phyloP scores from a whole-genome alignment of 371 early-diverging fungal species.

The Zancudomyces culisetae region DNA sequence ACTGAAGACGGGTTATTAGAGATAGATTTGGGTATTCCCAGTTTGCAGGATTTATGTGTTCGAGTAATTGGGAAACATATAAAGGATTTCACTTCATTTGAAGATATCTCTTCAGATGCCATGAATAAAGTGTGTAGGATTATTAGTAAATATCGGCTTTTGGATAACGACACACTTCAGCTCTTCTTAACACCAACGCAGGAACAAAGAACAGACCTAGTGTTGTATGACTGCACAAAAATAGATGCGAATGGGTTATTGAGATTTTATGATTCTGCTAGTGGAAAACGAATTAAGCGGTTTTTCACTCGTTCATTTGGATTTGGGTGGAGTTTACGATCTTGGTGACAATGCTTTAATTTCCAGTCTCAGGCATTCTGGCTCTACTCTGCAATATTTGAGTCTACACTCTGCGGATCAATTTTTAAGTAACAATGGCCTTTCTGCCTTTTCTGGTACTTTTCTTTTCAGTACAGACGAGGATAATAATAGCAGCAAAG shows the following conservation, averaged over 20 bases:
- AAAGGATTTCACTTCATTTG: constrained; percentile 61
- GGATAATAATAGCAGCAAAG: background rate
- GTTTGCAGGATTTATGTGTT: constrained; percentile 23
- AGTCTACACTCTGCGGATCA: constrained; percentile 54
- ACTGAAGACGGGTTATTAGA: constrained; percentile 20
- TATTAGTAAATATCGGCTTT: constrained; percentile 48
- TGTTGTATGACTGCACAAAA: constrained; percentile 63
- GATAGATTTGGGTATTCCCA: constrained; percentile 13
- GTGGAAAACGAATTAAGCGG: no score
- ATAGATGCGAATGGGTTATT: constrained; percentile 32
- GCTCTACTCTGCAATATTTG: constrained; percentile 29
- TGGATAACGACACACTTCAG: constrained; percentile 38
- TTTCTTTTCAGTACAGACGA: no score
- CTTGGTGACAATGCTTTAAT: constrained; percentile 36
- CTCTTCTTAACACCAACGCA: constrained; percentile 51
- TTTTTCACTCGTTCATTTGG: no score
- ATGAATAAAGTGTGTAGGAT: constrained; percentile 58
- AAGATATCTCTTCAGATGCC: constrained; percentile 45
- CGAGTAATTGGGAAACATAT: constrained; percentile 46
- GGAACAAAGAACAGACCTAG: constrained; percentile 15
- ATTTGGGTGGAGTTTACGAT: constrained; percentile 30
- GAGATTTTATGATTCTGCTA: no score
- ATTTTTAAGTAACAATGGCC: constrained; percentile 28
- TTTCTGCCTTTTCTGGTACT: constrained; percentile 28
- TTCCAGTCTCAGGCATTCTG: constrained; percentile 37